Evolutionary conservation across 129 eudicot genomes (phyloP), one percentile per base, ranked within the genome.

Genomic region (Dittrichia graveolens): DNA sequence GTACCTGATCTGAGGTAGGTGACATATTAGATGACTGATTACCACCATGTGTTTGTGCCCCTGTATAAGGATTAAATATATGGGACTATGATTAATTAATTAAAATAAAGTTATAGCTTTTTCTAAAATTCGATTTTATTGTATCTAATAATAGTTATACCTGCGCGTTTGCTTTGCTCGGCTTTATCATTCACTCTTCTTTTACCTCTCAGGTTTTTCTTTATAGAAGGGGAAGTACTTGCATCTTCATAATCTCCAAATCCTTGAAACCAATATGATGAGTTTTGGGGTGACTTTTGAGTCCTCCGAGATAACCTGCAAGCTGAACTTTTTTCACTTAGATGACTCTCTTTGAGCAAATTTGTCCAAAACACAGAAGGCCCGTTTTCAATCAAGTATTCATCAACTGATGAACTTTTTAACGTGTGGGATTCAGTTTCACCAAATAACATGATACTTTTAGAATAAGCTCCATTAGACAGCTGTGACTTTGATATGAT

Each of bases 331-430:
- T 80, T 80, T 75, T 67, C 56, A 41, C 31, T 78, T 18, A 55
- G 44, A 7, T 53, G 61, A 55, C 77, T 84, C 52, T 83, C 82
- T 67, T 79, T 55, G 45, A 91, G 78, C 71, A 88, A 35, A 35
- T 82, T 86, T 12, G 14, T 73, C 97, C 97, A 91, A 43, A 91
- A 76, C 40, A 53, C 71, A 8, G 42, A 68, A 3, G 87, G 81
- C 39, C 73, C 81, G 9, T 73, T 75, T 16, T 75, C 78, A 39
- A 59, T 15, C 74, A 65, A 61, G 12, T 71, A 63, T 24, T 24
- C 31, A 34, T 62, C 57, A 48, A 65, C 39, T 8, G 71, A 57
- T 4, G 12, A 55, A 53, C 78, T 69, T 19, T 74, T 83, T 67
- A 62, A 72, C 13, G 41, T 43, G 47, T 57, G 80, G 18, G 37